These are phyloP conservation scores for Diutina catenulata DNA, from an alignment of 1,139 yeast genomes.

Conservation along the genomic window DNA sequence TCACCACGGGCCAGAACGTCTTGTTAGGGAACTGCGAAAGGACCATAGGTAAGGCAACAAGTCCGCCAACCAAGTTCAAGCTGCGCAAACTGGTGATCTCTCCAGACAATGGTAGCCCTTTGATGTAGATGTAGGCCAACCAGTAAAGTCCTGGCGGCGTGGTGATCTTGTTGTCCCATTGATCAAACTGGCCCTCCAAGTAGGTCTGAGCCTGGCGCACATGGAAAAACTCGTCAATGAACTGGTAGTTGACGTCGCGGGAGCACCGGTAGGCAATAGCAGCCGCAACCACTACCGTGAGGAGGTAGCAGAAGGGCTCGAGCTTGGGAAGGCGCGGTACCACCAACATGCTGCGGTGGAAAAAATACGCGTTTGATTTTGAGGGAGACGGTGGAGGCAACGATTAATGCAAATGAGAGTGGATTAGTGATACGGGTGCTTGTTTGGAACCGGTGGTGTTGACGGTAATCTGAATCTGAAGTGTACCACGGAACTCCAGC, in stretches of 20 bases:
- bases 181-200: constrained; percentile 42
- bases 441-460: too few species aligned
- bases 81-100: constrained; percentile 30
- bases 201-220: constrained; percentile 66
- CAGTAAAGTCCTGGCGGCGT: constrained; percentile 92
- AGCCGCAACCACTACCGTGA: background rate
- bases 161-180: constrained; percentile 87
- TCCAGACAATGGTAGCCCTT: constrained; percentile 11
- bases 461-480: too few species aligned
- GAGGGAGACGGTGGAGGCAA: too few species aligned
- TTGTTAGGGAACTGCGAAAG: constrained; percentile 9
- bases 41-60: constrained; percentile 37
- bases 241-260: constrained; percentile 24
- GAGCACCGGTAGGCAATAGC: background rate
- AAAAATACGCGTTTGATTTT: too few species aligned
- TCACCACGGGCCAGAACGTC: constrained; percentile 7
- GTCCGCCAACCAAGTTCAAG: constrained; percentile 54
- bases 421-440: too few species aligned
- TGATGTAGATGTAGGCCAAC: constrained; percentile 42
- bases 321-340: background rate
- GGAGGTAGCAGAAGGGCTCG: background rate
- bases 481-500: too few species aligned
- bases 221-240: constrained; percentile 78
- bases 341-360: background rate
- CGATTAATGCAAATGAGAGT: too few species aligned